Base-by-base conservation (phyloP, 2,329 filamentous ascomycete genomes). In the Botrytis pseudocinerea region DNA sequence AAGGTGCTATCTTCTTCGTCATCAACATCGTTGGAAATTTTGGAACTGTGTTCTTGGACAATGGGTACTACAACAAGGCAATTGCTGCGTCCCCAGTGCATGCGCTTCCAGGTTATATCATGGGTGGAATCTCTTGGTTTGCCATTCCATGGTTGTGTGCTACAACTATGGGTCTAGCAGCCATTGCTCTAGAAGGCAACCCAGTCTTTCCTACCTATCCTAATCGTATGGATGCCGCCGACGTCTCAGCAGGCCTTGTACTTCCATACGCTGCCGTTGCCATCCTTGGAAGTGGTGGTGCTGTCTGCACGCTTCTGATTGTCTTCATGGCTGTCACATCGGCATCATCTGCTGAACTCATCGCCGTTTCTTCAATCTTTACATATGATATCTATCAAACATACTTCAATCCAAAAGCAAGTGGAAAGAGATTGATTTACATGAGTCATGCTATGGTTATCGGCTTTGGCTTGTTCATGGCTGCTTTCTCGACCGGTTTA, bases 51-150 rank as follows among this genome's bases (percentile, higher is more conserved):
- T 97, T 97, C 84, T 86, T 94, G 62, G 94, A 97, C 80, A 95
- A 95, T 76, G 91, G 92, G 25, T 97, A 97, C 84, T 97, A 94
- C 83, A 96, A 97, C 86, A 97, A 97, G 82, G 94, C 94, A 25
- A 97, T 97, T 78, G 93, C 95, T 10, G 94, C 95, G 0, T 92
- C 90, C 35, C 94, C 94, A 0, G 92, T 95, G 0, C 90, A 95
- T 74, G 95, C 94, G 0, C 88, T 98, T 3, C 94, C 94, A 0
- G 94, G 94, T 28, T 97, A 97, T 80, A 91, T 97, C 66, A 80
- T 80, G 75, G 94, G 94, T 8, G 94, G 95, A 35, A 86, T 97
- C 1, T 91, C 89, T 68, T 97, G 94, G 94, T 97, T 97, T 78
- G 94, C 94, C 0, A 97, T 98, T 70, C 95, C 95, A 0, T 97